Evolutionary conservation across 768 basidiomycete genomes (phyloP), one percentile per base, ranked within the genome.

Genomic region (Trametes villosa): DNA sequence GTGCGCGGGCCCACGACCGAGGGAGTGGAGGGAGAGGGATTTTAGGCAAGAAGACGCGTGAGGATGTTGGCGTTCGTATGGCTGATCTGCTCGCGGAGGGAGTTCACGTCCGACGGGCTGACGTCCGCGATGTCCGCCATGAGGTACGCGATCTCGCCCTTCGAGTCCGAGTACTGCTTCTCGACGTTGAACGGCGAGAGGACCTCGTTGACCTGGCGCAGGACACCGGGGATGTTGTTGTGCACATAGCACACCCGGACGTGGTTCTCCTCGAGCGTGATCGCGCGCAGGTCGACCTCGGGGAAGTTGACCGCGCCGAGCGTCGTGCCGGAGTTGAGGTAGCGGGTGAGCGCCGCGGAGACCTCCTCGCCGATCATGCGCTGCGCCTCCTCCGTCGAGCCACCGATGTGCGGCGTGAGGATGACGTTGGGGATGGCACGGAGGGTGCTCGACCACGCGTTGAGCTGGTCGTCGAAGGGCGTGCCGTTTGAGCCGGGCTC

Each of bases 131-230:
- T 98, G 74, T 99, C 97, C 13, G 96, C 96, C 87, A 99, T 90
- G 64, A 99, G 83, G 75, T 98, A 98, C 26, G 96, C 94, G 50
- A 94, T 77, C 53, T 94, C 92, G 62, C 91, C 91, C 78, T 94
- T 94, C 46, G 93, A 94, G 72, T 99, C 97, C n/a, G 96, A 95
- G 76, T 89, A 98, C 77, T 98, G 97, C 80, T 98, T 98, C 78
- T 96, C 95, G 72, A 99, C 96, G 76, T 99, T 98, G 83, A 96
- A 94, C 38, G 93, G 89, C 49, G 91, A 91, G 41, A 99, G 79
- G 30, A 91, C 89, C 67, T 96, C 91, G 83, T 99, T 99, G 81
- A 99, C 92, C 70, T 88, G 86, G 69, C 86, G 88, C 71, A 99
- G 88, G 48, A 98, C 97, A 81, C 94, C 95, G 51, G 94, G 94